Evolutionary conservation across 352 stramenopile species (phyloP), one percentile per base, ranked within the genome.

Genomic region (Globisporangium viniferum): DNA sequence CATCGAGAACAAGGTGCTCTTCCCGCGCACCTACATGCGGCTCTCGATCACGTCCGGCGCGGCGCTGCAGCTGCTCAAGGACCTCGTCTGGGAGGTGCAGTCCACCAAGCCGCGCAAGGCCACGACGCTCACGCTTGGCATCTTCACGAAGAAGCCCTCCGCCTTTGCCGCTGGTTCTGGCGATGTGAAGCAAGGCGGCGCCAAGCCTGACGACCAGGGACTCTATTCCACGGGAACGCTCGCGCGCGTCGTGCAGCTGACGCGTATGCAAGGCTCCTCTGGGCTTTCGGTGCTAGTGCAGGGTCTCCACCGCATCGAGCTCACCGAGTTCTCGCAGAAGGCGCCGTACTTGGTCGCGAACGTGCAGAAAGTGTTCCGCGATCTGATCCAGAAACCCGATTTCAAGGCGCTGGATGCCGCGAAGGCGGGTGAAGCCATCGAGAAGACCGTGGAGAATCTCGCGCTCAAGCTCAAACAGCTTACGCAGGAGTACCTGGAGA

Each of bases 241-340:
- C 46, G 83, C 86, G 36, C 83, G 86, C 49, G 77, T 93, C 48
- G 81, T 93, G 69, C 86, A 93, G 73, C 80, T 93, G 58, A 91
- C 85, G 65, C 78, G 82, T 8, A 77, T 89, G 64, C 73, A 88
- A 63, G 73, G 73, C 62, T 74, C 79, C 36, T 70, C 66, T 5
- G 79, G 84, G 2, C 86, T 92, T 39, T 91, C 77, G 7, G 86
- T 94, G 62, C 75, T 94, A 27, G 73, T 92, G 22, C 82, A 93
- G 59, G 82, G 82, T 1, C 61, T 92, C 7, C 70, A 85, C 35
- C 75, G 86, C 59, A 72, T 93, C 9, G 66, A 79, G 49, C 71
- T 92, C 18, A 66, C 75, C 15, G 73, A 86, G 15, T 67, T 88
- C 31, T 62, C 68, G 5, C 80, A 91, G 69, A 89, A 71, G 15